Evolutionary conservation across 2,329 filamentous ascomycete genomes (phyloP), one percentile per base, ranked within the genome.

Genomic region (Taxawa tesnikishii): DNA sequence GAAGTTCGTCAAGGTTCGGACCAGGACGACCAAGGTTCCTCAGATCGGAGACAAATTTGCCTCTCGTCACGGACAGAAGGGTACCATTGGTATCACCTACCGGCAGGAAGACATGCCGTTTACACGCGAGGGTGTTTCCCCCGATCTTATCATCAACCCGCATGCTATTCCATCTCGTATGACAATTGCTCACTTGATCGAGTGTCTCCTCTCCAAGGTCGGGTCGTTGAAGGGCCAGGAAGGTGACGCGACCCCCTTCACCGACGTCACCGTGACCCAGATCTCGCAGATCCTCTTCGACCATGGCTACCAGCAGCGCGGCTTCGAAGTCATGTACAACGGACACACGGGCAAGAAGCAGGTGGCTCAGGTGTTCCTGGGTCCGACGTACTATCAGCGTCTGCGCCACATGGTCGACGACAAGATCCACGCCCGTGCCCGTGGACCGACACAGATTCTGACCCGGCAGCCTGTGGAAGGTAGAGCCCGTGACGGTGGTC

Each of bases 181-280:
- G 90, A 98, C 92, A 3, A 98, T 98, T 76, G 90, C 90, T 48
- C 90, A 98, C 70, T 87, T 98, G 73, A 93, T 98, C 55, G 90
- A 98, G 67, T 98, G 90, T 70, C 72, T 96, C 46, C 73, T 98
- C 35, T 93, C 84, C 56, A 98, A 98, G 58, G 90, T 98, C 21
- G 84, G 85, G 2, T 83, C 90, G 3, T 70, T 98, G 14, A 83
- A 87, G 58, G 92, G 90, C 26, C 83, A 85, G 59, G 90, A 98
- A 63, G 92, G 90, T 48, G 92, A 98, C 50, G 90, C 90, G 2
- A 98, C 90, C 1, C 90, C 92, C 0, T 98, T 98, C 56, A 96
- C 90, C 7, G 88, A 94, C 46, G 85, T 98, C 40, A 98, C 90
- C 0, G 88, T 98, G 38, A 87, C 94, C 48, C 84, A 82, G 6